Conservation (phyloP, 768 basidiomycete species). For the Xerocomus brunneocitrinus region DNA sequence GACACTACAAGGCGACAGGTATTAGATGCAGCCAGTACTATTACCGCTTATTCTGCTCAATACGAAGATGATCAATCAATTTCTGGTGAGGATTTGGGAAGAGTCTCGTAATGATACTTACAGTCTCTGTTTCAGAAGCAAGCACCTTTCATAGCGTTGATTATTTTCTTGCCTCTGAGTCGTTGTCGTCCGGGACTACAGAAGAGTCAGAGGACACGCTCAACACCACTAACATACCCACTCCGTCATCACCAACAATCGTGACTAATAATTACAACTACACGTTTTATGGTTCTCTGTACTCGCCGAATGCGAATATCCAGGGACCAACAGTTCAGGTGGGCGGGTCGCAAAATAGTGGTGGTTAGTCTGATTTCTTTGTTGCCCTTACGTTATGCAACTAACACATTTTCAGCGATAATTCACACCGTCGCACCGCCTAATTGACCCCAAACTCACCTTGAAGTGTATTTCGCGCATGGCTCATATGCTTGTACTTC, state of each 20-base stretch:
- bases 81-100: slow-evolving; percentile 2
- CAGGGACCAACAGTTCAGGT: not conserved
- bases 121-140: not conserved
- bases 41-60: not conserved
- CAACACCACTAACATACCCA: not conserved
- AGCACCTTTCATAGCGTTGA: not conserved
- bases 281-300: not conserved
- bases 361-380: slow-evolving; percentile 1
- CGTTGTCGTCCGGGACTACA: not conserved
- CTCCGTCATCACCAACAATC: not conserved
- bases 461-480: too few relatives aligned
- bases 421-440: not conserved
- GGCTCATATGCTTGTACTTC: too few relatives aligned
- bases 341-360: slow-evolving; percentile 4
- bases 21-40: not conserved
- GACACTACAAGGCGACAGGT: not conserved
- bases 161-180: not conserved
- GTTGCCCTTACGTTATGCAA: not conserved
- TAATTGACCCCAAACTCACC: too few relatives aligned
- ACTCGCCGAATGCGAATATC: not conserved
- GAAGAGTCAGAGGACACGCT: not conserved
- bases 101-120: not conserved
- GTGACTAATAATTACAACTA: not conserved
- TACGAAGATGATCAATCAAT: not conserved
- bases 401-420: not conserved